These are phyloP conservation scores for Phalaenopsis hybrid DNA, from an alignment of 116 monocot genomes.

Conservation along the genomic window DNA sequence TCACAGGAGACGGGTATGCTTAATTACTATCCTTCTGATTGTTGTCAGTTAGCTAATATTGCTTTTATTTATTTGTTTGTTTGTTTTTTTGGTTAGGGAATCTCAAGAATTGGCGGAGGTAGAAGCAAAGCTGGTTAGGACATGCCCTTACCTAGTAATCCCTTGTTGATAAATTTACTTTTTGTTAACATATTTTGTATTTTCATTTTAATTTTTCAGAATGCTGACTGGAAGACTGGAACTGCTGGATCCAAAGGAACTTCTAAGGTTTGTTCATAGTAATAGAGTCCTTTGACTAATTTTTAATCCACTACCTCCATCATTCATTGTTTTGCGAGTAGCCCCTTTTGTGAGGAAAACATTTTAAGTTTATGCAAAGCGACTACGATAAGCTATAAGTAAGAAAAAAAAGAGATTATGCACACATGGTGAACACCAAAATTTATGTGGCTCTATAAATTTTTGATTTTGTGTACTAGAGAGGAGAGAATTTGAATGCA, in stretches of 20 bases:
- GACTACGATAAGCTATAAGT: no score
- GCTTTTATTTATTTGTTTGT: not conserved
- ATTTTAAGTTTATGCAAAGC: not conserved
- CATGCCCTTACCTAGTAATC: not conserved
- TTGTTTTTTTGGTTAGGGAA: slow-evolving; percentile 33
- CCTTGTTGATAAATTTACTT: slow-evolving; percentile 1
- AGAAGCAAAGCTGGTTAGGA: slow-evolving; percentile 80
- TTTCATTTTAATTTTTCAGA: slow-evolving; percentile 35
- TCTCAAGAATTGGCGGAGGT: slow-evolving; percentile 86
- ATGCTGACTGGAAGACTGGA: slow-evolving; percentile 59
- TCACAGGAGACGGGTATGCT: slow-evolving; percentile 62
- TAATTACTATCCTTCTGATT: slow-evolving; percentile 4
- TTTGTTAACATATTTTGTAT: slow-evolving; percentile 6
- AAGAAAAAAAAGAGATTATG: no score
- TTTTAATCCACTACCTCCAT: not conserved
- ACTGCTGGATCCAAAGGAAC: slow-evolving; percentile 35
- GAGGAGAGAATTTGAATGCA: no score
- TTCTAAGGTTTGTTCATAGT: slow-evolving; percentile 41
- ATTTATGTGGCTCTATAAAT: no score
- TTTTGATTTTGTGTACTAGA: no score
- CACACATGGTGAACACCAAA: no score
- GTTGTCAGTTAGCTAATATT: not conserved
- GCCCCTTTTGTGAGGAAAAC: not conserved
- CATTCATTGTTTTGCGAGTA: not conserved
- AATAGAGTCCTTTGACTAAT: not conserved